phyloP scores from a whole-genome alignment of 2,329 filamentous ascomycete species.

The Hawksworthiomyces lignivorus region DNA sequence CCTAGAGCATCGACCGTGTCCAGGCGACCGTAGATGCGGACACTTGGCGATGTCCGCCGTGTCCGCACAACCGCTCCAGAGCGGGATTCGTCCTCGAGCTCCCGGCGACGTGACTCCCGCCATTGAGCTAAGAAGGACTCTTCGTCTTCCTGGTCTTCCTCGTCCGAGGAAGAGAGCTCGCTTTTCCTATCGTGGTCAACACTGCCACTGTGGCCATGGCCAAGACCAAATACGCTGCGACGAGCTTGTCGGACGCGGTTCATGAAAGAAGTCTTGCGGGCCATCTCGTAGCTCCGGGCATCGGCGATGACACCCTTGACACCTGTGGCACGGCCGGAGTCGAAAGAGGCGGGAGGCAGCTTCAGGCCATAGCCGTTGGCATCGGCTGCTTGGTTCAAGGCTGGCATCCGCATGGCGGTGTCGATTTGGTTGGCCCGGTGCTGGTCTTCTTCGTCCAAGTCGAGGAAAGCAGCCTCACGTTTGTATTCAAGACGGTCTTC shows the following conservation, averaged over 20 bases:
- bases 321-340: slow-evolving; percentile 65
- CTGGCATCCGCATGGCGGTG: slow-evolving; percentile 58
- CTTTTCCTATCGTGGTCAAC: slow-evolving; percentile 28
- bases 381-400: slow-evolving; percentile 38
- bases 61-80: slow-evolving; percentile 37
- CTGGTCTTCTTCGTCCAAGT: slow-evolving; percentile 48
- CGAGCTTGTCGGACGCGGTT: slow-evolving; percentile 44
- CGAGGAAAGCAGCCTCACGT: slow-evolving; percentile 30
- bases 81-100: slow-evolving; percentile 60
- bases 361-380: slow-evolving; percentile 41
- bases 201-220: slow-evolving; percentile 23
- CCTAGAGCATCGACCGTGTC: slow-evolving; percentile 82
- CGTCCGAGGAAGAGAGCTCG: slow-evolving; percentile 31
- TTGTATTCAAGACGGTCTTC: slow-evolving; percentile 46
- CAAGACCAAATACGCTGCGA: slow-evolving; percentile 46
- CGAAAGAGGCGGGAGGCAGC: slow-evolving; percentile 55
- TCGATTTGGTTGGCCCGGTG: slow-evolving; percentile 50
- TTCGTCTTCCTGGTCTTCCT: slow-evolving; percentile 56
- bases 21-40: slow-evolving; percentile 69
- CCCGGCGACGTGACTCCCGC: slow-evolving; percentile 70
- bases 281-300: slow-evolving; percentile 67
- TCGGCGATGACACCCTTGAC: slow-evolving; percentile 85
- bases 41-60: slow-evolving; percentile 67
- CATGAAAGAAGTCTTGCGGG: slow-evolving; percentile 49
- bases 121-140: slow-evolving; percentile 77